phyloP scores from a whole-genome alignment of 495 filamentous ascomycete genomes.

The Astrothelium subdiscretum region DNA sequence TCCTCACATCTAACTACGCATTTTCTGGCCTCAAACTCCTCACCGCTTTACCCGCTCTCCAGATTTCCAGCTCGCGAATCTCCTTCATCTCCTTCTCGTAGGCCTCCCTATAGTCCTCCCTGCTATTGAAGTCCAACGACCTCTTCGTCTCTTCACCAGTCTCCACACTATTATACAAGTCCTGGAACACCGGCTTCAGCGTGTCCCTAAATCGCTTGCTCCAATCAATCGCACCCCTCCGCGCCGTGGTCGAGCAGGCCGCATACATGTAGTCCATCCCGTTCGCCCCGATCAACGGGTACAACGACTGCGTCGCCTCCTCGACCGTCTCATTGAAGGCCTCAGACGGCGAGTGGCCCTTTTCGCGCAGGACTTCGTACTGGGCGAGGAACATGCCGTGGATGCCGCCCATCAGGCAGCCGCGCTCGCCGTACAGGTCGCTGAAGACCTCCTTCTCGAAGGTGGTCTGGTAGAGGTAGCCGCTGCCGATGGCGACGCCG shows the following conservation, averaged over 20 bases:
- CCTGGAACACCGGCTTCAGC: slow-evolving; percentile 95
- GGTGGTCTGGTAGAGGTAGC: slow-evolving; percentile 99
- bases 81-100: slow-evolving; percentile 95
- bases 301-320: slow-evolving; percentile 95
- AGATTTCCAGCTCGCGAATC: slow-evolving; percentile 95
- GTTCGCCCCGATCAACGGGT: slow-evolving; percentile 89
- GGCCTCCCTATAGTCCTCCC: slow-evolving; percentile 88
- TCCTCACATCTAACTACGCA: no score
- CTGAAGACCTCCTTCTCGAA: slow-evolving; percentile 99
- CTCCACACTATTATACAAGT: slow-evolving; percentile 84
- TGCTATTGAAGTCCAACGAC: slow-evolving; percentile 87
- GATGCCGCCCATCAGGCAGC: slow-evolving; percentile 99
- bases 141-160: slow-evolving; percentile 85
- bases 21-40: slow-evolving; percentile 34
- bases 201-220: slow-evolving; percentile 86
- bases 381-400: slow-evolving; percentile 99
- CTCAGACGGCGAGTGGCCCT: slow-evolving; percentile 91
- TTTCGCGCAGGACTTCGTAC: slow-evolving; percentile 99
- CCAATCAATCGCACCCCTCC: slow-evolving; percentile 98
- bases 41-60: slow-evolving; percentile 95
- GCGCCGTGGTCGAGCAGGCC: slow-evolving; percentile 95
- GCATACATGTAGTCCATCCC: slow-evolving; percentile 99
- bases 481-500: slow-evolving; percentile 88
- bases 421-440: slow-evolving; percentile 97
- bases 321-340: slow-evolving; percentile 99